Percentiles rank a stretch among this genome's conserved stretches.
phyloP scores from a whole-genome alignment of 1,284 basidiomycete species.

The Peniophora sp. region DNA sequence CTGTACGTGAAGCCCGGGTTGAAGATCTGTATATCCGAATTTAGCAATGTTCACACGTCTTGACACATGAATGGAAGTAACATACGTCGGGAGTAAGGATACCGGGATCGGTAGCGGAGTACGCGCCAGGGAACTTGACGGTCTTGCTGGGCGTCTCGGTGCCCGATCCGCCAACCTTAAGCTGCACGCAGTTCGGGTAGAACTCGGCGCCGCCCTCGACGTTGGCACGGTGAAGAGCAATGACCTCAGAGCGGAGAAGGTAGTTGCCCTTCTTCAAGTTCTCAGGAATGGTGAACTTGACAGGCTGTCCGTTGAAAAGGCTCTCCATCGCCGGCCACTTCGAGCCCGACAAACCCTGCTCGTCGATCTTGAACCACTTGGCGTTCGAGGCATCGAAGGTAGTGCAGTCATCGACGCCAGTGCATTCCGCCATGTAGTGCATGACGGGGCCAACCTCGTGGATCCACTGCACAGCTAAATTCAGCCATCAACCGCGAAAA shows the following conservation, averaged over 20 bases:
- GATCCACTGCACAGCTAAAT: constrained; percentile 43
- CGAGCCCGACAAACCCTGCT: constrained; percentile 31
- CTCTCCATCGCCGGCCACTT: constrained; percentile 35
- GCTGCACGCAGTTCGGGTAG: constrained; percentile 63
- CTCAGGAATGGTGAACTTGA: constrained; percentile 43
- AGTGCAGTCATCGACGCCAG: constrained; percentile 23
- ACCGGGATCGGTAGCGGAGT: constrained; percentile 52
- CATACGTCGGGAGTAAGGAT: constrained; percentile 47
- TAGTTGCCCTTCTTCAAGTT: constrained; percentile 56
- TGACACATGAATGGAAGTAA: not conserved
- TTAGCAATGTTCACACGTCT: not conserved
- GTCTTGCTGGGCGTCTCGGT: constrained; percentile 39
- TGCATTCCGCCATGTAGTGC: constrained; percentile 63
- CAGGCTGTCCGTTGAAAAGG: constrained; percentile 24
- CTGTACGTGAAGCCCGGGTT: constrained; percentile 1
- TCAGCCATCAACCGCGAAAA: constrained; percentile 1
- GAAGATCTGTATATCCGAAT: not conserved
- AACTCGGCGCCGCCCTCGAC: constrained; percentile 54
- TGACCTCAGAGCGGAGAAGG: constrained; percentile 65
- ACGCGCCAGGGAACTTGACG: constrained; percentile 58
- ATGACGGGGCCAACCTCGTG: constrained; percentile 66
- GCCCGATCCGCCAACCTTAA: constrained; percentile 45
- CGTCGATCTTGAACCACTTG: constrained; percentile 64
- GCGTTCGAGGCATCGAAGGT: constrained; percentile 49
- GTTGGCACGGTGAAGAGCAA: constrained; percentile 56